phyloP scores from a whole-genome alignment of 768 basidiomycete species.

The Lentinula guzmanii region DNA sequence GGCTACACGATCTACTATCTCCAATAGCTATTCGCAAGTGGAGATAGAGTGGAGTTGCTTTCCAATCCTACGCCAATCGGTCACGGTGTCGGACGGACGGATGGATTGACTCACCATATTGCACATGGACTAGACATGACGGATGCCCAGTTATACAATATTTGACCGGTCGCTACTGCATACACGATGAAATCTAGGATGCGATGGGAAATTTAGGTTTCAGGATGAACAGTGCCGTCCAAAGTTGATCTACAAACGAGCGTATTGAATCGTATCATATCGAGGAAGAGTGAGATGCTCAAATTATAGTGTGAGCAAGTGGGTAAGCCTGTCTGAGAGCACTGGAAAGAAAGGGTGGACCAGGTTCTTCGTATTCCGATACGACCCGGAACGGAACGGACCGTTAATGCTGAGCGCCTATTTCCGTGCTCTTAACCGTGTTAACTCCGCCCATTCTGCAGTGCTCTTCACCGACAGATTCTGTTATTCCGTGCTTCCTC shows the following conservation, averaged over 20 bases:
- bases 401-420: not conserved
- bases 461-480: not conserved
- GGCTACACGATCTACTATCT: not conserved
- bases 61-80: not conserved
- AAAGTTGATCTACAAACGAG: too few relatives aligned
- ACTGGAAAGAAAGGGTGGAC: too few relatives aligned
- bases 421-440: not conserved
- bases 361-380: too few relatives aligned
- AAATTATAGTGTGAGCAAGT: too few relatives aligned
- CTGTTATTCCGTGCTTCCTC: not conserved
- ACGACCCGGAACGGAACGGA: too few relatives aligned
- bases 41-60: not conserved
- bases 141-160: not conserved
- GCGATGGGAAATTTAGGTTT: not conserved
- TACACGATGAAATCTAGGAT: not conserved
- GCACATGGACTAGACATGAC: not conserved
- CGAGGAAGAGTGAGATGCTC: too few relatives aligned
- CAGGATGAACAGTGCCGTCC: too few relatives aligned
- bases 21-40: not conserved
- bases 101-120: not conserved
- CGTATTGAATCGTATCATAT: too few relatives aligned
- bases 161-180: not conserved
- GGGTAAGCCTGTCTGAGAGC: too few relatives aligned
- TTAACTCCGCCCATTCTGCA: not conserved
- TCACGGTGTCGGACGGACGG: not conserved